phyloP scores from a whole-genome alignment of 1,284 basidiomycete species.

The Ustilago bromivora region DNA sequence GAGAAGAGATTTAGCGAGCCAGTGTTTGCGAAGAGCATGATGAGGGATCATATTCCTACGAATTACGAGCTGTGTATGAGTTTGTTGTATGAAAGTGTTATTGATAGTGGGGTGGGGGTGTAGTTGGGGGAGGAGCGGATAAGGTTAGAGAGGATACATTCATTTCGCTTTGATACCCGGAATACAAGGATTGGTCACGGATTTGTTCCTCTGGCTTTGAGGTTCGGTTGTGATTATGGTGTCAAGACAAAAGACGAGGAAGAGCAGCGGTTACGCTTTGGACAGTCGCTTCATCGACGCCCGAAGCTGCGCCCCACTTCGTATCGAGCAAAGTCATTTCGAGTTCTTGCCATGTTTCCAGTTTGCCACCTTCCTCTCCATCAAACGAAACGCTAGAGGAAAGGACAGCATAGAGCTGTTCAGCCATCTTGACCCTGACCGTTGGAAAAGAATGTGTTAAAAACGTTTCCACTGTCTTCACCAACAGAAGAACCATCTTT shows the following conservation, averaged over 20 bases:
- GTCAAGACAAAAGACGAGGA: slow-evolving; percentile 8
- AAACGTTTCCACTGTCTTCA: slow-evolving; percentile 9
- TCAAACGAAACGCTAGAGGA: slow-evolving; percentile 11
- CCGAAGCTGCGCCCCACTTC: slow-evolving; percentile 20
- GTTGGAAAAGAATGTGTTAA: slow-evolving; percentile 26
- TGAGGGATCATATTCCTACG: slow-evolving; percentile 62
- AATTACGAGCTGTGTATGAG: slow-evolving; percentile 63
- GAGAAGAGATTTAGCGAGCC: slow-evolving; percentile 72
- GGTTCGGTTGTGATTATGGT: not conserved
- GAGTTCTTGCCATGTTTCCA: slow-evolving; percentile 20
- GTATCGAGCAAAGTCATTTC: slow-evolving; percentile 36
- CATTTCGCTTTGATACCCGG: not conserved
- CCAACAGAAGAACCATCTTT: not conserved
- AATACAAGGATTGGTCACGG: not conserved
- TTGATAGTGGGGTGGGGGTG: slow-evolving; percentile 15
- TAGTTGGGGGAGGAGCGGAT: not conserved
- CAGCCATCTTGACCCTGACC: slow-evolving; percentile 21
- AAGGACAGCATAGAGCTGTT: slow-evolving; percentile 47
- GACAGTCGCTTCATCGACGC: not conserved
- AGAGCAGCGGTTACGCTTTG: slow-evolving; percentile 2
- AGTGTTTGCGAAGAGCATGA: slow-evolving; percentile 67
- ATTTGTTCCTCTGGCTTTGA: not conserved
- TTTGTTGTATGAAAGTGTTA: slow-evolving; percentile 51
- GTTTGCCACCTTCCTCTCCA: slow-evolving; percentile 15
- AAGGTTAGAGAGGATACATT: not conserved